These are phyloP conservation scores for Nakazawaea wickerhamii DNA, from an alignment of 805 yeast genomes.

Conservation along the genomic window DNA sequence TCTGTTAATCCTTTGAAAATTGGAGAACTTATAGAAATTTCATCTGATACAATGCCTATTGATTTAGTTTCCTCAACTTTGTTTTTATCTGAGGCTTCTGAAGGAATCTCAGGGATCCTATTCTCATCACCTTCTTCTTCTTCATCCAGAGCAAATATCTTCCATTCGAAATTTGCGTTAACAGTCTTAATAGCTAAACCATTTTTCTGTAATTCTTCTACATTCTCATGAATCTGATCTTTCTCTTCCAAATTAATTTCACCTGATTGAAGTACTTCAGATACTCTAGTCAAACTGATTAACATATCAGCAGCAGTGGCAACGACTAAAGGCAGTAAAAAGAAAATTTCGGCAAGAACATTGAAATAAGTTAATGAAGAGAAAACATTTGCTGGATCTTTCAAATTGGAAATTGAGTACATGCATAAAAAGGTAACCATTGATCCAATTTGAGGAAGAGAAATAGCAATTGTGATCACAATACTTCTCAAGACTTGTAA, in stretches of 20 bases:
- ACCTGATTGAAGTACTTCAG: constrained; percentile 41
- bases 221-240: constrained; percentile 17
- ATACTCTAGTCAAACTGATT: constrained; percentile 53
- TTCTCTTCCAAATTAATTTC: constrained; percentile 36
- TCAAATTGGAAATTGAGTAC: constrained; percentile 23
- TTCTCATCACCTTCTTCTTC: constrained; percentile 14
- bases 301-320: constrained; percentile 64
- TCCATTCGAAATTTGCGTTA: constrained; percentile 68
- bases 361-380: constrained; percentile 67
- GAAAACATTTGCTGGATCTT: constrained; percentile 59
- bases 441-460: constrained; percentile 67
- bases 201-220: constrained; percentile 16
- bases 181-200: constrained; percentile 42
- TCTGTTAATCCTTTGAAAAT: constrained; percentile 39
- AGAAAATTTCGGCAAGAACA: constrained; percentile 53
- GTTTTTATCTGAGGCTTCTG: no score
- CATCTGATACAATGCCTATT: no score
- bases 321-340: constrained; percentile 66
- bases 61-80: no score
- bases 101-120: no score
- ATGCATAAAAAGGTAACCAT: constrained; percentile 45
- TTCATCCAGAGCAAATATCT: constrained; percentile 31
- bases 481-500: constrained; percentile 62
- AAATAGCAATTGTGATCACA: constrained; percentile 58
- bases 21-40: no score